Percentiles rank a stretch among this genome's conserved stretches.
These are phyloP conservation scores for Amaranthus tricolor DNA, from an alignment of 179 eudicot genomes.

Conservation along the genomic window DNA sequence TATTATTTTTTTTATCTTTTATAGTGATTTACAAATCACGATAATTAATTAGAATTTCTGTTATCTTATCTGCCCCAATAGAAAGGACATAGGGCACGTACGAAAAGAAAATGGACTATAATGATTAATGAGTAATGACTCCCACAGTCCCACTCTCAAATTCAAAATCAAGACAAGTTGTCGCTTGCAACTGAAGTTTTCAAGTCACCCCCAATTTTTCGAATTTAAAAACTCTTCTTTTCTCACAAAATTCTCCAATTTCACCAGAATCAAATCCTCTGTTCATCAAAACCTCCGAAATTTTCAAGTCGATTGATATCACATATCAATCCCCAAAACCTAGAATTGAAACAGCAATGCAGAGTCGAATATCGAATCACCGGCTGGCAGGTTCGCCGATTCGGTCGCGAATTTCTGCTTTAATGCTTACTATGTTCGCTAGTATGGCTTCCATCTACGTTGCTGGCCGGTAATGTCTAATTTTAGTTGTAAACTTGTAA, in stretches of 20 bases:
- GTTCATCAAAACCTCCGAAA: neutral
- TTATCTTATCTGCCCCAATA: too few relatives aligned
- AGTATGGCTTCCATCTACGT: slow-evolving; percentile 80
- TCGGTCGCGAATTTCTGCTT: slow-evolving; percentile 48
- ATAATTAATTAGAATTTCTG: too few relatives aligned
- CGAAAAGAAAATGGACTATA: too few relatives aligned
- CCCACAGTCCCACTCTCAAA: neutral
- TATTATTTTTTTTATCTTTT: too few relatives aligned
- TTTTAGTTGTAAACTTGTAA: slow-evolving; percentile 1
- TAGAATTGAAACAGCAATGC: slow-evolving; percentile 37
- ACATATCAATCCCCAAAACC: neutral
- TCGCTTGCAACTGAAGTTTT: slow-evolving; percentile 4
- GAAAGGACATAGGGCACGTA: too few relatives aligned
- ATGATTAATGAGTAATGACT: too few relatives aligned
- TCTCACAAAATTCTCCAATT: neutral
- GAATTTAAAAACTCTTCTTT: neutral
- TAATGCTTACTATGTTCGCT: slow-evolving; percentile 76
- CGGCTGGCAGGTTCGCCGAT: slow-evolving; percentile 45
- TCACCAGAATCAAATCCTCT: neutral
- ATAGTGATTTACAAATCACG: too few relatives aligned
- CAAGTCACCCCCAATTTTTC: slow-evolving; percentile 1
- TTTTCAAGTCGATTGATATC: slow-evolving; percentile 11
- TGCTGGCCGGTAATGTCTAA: slow-evolving; percentile 57
- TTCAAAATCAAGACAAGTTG: slow-evolving; percentile 4
- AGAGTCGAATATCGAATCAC: slow-evolving; percentile 51